Evolutionary conservation across 257 asterid genomes (phyloP).

Genomic region (Buddleja alternifolia): DNA sequence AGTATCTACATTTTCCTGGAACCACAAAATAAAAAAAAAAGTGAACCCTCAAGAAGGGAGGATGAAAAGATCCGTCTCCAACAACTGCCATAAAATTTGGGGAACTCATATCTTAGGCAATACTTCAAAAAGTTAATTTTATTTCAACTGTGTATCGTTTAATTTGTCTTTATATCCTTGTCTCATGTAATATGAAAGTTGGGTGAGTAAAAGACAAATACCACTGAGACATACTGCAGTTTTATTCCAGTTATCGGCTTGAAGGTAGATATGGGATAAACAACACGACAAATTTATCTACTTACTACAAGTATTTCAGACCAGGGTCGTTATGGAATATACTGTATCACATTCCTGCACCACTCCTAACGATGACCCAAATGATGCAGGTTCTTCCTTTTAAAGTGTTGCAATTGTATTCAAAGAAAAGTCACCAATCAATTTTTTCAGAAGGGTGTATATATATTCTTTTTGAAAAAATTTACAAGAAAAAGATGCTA

Average conservation of each 20-base stretch:
- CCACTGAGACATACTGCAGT: background rate
- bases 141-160: background rate
- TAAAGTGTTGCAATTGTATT: background rate
- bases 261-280: background rate
- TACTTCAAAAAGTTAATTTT: background rate
- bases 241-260: background rate
- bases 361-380: background rate
- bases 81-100: background rate
- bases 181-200: background rate
- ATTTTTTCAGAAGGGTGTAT: background rate
- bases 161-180: background rate
- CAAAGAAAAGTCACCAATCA: background rate
- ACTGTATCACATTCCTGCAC: background rate
- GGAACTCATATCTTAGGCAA: background rate
- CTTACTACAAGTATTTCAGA: background rate
- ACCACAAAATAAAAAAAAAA: conserved; percentile 8
- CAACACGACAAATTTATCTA: background rate
- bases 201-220: background rate
- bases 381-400: background rate
- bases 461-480: too few relatives aligned
- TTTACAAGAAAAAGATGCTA: too few relatives aligned
- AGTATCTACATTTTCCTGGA: conserved; percentile 64
- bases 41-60: background rate
- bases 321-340: background rate
- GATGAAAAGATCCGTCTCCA: background rate